These are phyloP conservation scores for Aspergillus leporis DNA, from an alignment of 495 filamentous ascomycete species.

Conservation along the genomic window DNA sequence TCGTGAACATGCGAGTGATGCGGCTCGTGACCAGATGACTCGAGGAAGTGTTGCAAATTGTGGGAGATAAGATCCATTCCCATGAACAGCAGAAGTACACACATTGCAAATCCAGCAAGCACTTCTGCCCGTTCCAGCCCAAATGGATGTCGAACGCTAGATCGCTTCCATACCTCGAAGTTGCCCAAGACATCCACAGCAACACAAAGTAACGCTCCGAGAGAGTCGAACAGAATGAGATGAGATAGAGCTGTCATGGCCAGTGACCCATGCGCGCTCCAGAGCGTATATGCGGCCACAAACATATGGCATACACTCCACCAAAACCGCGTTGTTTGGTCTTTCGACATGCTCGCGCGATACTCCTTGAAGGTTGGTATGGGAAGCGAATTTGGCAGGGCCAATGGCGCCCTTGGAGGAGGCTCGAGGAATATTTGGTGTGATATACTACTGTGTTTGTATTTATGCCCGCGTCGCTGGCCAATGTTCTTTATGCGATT, in stretches of 20 bases:
- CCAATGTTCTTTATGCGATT: constrained; percentile 64
- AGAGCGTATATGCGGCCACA: constrained; percentile 79
- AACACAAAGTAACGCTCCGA: constrained; percentile 90
- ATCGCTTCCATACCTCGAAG: constrained; percentile 96
- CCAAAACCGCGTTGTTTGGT: constrained; percentile 76
- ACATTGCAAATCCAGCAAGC: constrained; percentile 95
- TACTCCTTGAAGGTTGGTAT: constrained; percentile 90
- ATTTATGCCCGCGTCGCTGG: constrained; percentile 92
- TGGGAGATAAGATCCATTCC: constrained; percentile 93
- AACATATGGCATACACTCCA: constrained; percentile 90
- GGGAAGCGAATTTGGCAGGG: constrained; percentile 88
- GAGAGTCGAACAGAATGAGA: constrained; percentile 89
- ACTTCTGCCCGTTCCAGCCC: constrained; percentile 91
- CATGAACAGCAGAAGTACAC: constrained; percentile 92
- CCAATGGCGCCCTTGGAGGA: constrained; percentile 80
- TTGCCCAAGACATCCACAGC: constrained; percentile 89
- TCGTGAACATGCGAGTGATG: constrained; percentile 70
- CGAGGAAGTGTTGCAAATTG: constrained; percentile 83
- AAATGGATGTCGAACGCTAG: constrained; percentile 90
- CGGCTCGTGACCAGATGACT: constrained; percentile 61
- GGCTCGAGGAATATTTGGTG: constrained; percentile 97
- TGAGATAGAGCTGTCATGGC: constrained; percentile 92
- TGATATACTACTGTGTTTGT: constrained; percentile 95
- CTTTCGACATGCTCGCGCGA: constrained; percentile 77
- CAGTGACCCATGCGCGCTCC: constrained; percentile 81